Percentiles rank a stretch among this genome's conserved stretches.
These are phyloP conservation scores for Starmera caribaea DNA, from an alignment of 805 yeast species.

Conservation along the genomic window DNA sequence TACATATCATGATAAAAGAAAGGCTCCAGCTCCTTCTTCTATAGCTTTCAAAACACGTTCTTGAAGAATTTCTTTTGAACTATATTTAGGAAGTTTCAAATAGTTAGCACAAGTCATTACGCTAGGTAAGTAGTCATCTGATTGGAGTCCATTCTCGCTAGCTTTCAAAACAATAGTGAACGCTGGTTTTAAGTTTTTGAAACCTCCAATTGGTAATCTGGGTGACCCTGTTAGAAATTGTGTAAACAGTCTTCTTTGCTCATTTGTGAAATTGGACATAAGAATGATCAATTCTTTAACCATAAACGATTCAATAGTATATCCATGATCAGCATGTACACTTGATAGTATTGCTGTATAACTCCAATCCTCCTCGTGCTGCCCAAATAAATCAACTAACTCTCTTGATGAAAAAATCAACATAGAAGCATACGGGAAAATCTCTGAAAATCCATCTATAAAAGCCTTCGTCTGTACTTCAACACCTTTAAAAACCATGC, in stretches of 20 bases:
- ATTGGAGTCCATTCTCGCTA: constrained; percentile 55
- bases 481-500: constrained; percentile 56
- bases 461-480: constrained; percentile 56
- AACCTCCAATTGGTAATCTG: constrained; percentile 88
- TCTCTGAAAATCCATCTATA: constrained; percentile 70
- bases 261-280: constrained; percentile 40
- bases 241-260: constrained; percentile 61
- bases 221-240: constrained; percentile 94
- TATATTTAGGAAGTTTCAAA: constrained; percentile 78
- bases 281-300: constrained; percentile 54
- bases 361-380: constrained; percentile 83
- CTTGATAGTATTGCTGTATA: constrained; percentile 45
- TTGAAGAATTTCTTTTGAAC: constrained; percentile 49
- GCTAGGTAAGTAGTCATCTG: constrained; percentile 85
- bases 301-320: constrained; percentile 54
- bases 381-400: constrained; percentile 62
- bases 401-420: constrained; percentile 68
- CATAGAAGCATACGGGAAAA: constrained; percentile 70
- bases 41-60: constrained; percentile 59
- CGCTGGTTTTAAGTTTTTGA: constrained; percentile 69
- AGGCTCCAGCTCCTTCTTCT: constrained; percentile 82
- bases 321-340: constrained; percentile 87
- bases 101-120: constrained; percentile 99
- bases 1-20: constrained; percentile 54
- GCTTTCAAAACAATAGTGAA: constrained; percentile 81